Base-by-base conservation (phyloP, 352 stramenopile genomes). In the Pythium rishiriense region DNA sequence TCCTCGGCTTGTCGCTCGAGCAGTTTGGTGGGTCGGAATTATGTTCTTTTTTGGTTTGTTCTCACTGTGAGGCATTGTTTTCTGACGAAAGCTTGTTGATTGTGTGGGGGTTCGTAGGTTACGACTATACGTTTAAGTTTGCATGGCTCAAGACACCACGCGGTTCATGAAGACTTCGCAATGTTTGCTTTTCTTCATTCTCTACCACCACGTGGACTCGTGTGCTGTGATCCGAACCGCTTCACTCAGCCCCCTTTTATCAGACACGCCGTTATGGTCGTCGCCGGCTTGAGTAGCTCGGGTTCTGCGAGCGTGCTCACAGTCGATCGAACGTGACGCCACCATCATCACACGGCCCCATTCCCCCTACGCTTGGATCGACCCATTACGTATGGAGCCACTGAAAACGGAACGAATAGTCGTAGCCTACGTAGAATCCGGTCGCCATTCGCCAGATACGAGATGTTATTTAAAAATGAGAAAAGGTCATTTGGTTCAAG, bases 71-170 rank as follows among this genome's bases (percentile, higher is more conserved):
- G 33, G 3, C 10, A 19, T 6, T 46, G 39, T 12, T 22, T 46
- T n/a, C 7, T 46, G 39, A 24, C 11, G 22, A 17, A 29, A 31
- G 35, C n/a, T n/a, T 3, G 21, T 25, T 55, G 7, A 37, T 26
- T 24, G 15, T 41, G 4, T 22, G 25, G 21, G 47, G 10, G 24
- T 19, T 17, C 15, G 11, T 3, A 66, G 59, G 59, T 5, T 61
- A 59, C 11, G 60, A 67, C 43, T 67, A 67, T 22, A 43, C 60
- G 29, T 62, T 67, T 35, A 6, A 62, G 31, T 62, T 67, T 21
- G 33, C 19, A 43, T 67, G 59, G 59, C 51, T 66, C 25, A 53
- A 46, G 21, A 10, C 39, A 1, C 21, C 37, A 43, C 37, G 15
- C 37, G 37, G 14, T 21, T 43, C 37, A 21, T 12, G 14, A 43